Evolutionary conservation across 352 stramenopile species (phyloP), one percentile per base, ranked within the genome.

Genomic region (Globisporangium paddicum): DNA sequence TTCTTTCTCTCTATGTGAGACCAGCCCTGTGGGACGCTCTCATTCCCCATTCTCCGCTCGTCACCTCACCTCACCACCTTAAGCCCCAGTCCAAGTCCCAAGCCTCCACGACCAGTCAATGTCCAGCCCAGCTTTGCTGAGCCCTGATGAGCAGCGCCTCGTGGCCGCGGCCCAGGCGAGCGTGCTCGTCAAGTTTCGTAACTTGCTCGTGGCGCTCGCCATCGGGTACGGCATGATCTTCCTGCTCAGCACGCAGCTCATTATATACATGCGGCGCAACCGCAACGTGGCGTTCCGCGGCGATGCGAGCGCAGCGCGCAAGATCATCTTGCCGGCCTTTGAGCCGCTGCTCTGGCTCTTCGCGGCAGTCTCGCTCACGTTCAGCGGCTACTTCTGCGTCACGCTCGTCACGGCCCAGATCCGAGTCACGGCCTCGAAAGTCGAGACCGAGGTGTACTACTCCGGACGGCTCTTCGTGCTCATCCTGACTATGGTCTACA

Each of bases 311-410:
- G 83, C 83, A 2, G 83, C 81, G 8, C 68, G 76, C 10, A 79
- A 81, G 62, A 72, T 90, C 34, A 72, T 93, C 10, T 49, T 93
- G 2, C 84, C 84, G 4, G 72, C 82, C 0, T 94, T 90, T 42
- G 77, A 92, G 60, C 79, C 82, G 26, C 54, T 91, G 18, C 56
- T 94, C 14, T 82, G 75, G 66, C 56, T 87, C 2, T 60, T 92
- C 19, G 66, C 58, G 16, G 37, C 42, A 5, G 57, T 82, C 14
- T 70, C 62, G 0, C 56, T 77, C 14, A 5, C 59, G 3, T 77
- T 71, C 62, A 69, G 63, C 2, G 42, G 72, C 37, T 68, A 47
- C 52, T 75, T 85, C 26, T 65, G 32, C 30, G 62, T 55, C 14
- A 35, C 71, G n/a, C 23, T 72, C 16, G 49, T 52, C 16, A 50